Base-by-base conservation (phyloP, 2,329 filamentous ascomycete genomes). In the Neopestalotiopsis sp. region DNA sequence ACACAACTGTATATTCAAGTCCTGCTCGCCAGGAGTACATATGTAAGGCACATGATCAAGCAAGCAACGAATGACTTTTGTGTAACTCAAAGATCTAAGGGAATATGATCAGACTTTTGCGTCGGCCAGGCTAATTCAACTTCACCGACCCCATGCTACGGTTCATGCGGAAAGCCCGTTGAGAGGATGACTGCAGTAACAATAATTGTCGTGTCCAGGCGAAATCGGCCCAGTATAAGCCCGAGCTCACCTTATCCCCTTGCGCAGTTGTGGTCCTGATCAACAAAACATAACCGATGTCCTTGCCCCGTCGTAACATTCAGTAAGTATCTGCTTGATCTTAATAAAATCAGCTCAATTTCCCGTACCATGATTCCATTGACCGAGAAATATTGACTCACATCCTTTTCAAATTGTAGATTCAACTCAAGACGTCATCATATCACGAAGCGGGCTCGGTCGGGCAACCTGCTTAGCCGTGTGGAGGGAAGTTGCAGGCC, bases 371-470 rank as follows among this genome's bases (percentile, higher is more conserved):
- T 20, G 13, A 5, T 13, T 7, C 9, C 30, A 34, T 40, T 40
- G 5, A 17, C 34, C 34, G 14, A 65, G 58, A 59, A 42, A 60
- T 7, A 66, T 34, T 40, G 34, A 73, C 75, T 56, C 70, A 78
- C 77, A 76, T 77, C 73, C 71, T 72, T 74, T 73, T 67, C 67
- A 71, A 72, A 74, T 75, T 74, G 73, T 73, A 67, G 73, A 73
- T 70, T 71, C 73, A 78, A 79, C 84, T 87, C 84, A 67, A 67
- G 66, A 89, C 86, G 84, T 89, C 89, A 87, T 90, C 83, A 90
- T 86, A 83, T 86, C 87, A 83, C 89, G 89, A 84, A 91, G 89
- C 83, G 89, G 89, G 84, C 89, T 91, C 75, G 89, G 89, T 79
- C 85, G 87, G 78, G 84, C 84, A 80, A 86, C 86, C 82, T 86